A percentile compares a stretch with the other conserved stretches of the same genome.
Conservation (phyloP, 1,284 basidiomycete genomes). For the Lentinula novae-zelandiae region DNA sequence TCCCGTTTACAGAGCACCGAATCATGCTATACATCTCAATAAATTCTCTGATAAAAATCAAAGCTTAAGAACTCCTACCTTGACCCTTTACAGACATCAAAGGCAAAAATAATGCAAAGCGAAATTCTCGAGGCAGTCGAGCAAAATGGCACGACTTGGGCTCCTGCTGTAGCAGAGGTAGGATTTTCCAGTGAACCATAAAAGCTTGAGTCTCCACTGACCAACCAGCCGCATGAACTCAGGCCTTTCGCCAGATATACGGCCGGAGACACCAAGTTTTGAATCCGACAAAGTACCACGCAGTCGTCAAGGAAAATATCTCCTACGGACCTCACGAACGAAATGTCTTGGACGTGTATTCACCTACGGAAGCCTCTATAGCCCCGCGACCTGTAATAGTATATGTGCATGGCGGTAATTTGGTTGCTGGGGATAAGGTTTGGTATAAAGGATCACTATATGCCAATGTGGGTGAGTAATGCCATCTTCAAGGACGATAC, state of each 20-base stretch:
- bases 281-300: background rate
- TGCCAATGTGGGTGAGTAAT: background rate
- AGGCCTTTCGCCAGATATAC: background rate
- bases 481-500: no score
- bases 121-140: conserved; percentile 1
- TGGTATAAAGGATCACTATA: background rate
- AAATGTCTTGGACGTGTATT: conserved; percentile 4
- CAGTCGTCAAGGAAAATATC: background rate
- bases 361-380: background rate
- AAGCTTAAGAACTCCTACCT: no score
- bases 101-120: no score
- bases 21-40: no score
- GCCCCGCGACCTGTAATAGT: background rate
- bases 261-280: background rate
- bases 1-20: no score
- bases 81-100: no score
- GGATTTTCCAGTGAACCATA: background rate
- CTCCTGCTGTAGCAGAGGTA: background rate
- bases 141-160: background rate
- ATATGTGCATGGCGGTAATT: background rate
- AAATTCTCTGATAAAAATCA: no score
- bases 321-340: conserved; percentile 3
- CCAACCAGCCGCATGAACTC: no score
- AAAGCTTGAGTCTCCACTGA: background rate
- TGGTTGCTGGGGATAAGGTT: conserved; percentile 2